Conservation (phyloP, 2,329 filamentous ascomycete genomes). For the Pseudocercospora musae region DNA sequence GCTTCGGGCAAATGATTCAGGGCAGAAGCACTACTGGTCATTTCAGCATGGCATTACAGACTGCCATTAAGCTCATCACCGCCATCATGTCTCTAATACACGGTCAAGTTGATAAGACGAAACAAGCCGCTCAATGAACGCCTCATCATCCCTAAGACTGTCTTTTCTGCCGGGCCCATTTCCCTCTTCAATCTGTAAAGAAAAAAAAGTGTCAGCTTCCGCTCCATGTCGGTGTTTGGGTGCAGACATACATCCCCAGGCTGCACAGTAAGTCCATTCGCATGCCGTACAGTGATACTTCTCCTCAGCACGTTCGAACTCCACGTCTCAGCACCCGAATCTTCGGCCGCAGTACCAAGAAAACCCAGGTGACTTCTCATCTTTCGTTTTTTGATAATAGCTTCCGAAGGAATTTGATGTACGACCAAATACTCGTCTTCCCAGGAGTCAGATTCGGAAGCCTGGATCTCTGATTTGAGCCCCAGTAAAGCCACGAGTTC, state of each 20-base stretch:
- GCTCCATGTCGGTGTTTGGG: no score
- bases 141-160: not conserved
- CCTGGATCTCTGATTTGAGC: not conserved
- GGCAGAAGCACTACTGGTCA: no score
- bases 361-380: not conserved
- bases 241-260: not conserved
- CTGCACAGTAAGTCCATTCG: slow-evolving; percentile 1
- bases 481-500: slow-evolving; percentile 8
- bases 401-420: slow-evolving; percentile 13
- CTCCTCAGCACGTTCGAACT: not conserved
- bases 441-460: not conserved
- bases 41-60: not conserved
- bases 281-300: not conserved
- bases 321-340: not conserved
- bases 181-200: not conserved
- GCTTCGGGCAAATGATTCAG: no score
- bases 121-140: not conserved
- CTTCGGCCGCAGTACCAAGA: not conserved
- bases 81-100: not conserved
- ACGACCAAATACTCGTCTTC: slow-evolving; percentile 16
- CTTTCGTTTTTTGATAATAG: slow-evolving; percentile 6
- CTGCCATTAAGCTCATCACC: not conserved
- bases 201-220: not conserved
- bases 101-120: not conserved
- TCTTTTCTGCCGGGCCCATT: not conserved